Percentiles rank a stretch among this genome's conserved stretches.
Conservation (phyloP, 1,284 basidiomycete genomes). For the Cryptococcus floricola region DNA sequence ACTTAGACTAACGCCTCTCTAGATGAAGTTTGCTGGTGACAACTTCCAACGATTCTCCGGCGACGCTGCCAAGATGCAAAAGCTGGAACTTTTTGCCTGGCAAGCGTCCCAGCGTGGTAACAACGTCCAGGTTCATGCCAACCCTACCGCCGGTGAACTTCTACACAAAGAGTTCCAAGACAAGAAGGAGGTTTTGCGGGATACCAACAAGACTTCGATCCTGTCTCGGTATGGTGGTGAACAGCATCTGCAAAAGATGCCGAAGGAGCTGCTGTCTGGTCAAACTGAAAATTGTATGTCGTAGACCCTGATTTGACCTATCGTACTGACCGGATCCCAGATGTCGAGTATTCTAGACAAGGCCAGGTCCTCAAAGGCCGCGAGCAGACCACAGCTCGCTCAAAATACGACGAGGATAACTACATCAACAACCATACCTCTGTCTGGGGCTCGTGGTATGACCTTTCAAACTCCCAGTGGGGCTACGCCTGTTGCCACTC, state of each 20-base stretch:
- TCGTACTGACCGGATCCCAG: slow-evolving; percentile 16
- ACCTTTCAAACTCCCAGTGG: slow-evolving; percentile 68
- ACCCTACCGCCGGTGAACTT: slow-evolving; percentile 91
- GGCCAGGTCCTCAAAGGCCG: slow-evolving; percentile 90
- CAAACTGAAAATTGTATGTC: slow-evolving; percentile 83
- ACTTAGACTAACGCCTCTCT: slow-evolving; percentile 7
- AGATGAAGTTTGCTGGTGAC: slow-evolving; percentile 91
- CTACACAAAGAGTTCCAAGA: slow-evolving; percentile 84
- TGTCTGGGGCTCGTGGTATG: slow-evolving; percentile 97
- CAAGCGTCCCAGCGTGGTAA: slow-evolving; percentile 89
- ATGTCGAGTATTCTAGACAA: slow-evolving; percentile 92
- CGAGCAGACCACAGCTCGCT: slow-evolving; percentile 75
- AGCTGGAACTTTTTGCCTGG: slow-evolving; percentile 95
- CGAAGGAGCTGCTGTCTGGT: slow-evolving; percentile 82
- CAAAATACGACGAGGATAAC: slow-evolving; percentile 92
- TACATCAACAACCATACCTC: slow-evolving; percentile 86
- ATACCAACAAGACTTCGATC: slow-evolving; percentile 79
- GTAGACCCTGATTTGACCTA: background rate
- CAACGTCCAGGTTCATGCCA: slow-evolving; percentile 91
- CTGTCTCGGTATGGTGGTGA: slow-evolving; percentile 90
- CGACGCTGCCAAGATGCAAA: slow-evolving; percentile 84
- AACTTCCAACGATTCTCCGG: slow-evolving; percentile 89
- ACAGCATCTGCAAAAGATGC: slow-evolving; percentile 72
- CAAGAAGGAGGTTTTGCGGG: slow-evolving; percentile 88
- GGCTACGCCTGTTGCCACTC: slow-evolving; percentile 96